Evolutionary conservation across 345 rosid genomes (phyloP).

Genomic region (Microthlaspi erraticum): DNA sequence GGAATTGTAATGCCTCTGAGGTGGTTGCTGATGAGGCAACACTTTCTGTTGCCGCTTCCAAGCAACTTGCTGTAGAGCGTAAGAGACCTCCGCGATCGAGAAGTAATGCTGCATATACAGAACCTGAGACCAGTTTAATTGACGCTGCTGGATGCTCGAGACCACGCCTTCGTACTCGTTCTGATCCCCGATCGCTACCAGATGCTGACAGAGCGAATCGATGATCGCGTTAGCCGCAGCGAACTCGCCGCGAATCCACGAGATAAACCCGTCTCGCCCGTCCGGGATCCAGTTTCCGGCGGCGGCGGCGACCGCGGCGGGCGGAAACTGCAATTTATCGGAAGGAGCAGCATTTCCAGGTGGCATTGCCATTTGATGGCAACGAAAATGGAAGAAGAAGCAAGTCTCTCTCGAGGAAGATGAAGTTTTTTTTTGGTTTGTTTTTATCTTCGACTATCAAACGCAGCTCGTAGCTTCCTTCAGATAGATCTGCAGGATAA

Average conservation of each 20-base stretch:
- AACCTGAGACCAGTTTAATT: constrained; percentile 76
- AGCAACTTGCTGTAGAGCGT: constrained; percentile 70
- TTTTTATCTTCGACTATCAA: constrained; percentile 2
- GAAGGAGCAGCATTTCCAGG: constrained; percentile 61
- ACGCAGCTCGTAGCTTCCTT: constrained; percentile 34
- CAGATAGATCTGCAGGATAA: constrained; percentile 35
- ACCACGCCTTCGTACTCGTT: constrained; percentile 73
- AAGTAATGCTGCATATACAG: constrained; percentile 84
- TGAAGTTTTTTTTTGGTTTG: not conserved
- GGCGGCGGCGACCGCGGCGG: constrained; percentile 24
- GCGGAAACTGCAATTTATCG: constrained; percentile 71
- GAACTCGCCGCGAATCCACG: constrained; percentile 88
- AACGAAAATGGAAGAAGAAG: not conserved
- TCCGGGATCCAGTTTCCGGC: constrained; percentile 64
- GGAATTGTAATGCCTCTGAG: constrained; percentile 45
- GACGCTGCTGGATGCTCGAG: constrained; percentile 71
- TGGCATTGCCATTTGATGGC: constrained; percentile 82
- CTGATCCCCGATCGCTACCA: constrained; percentile 63
- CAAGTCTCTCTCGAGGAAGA: not conserved
- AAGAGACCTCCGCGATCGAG: constrained; percentile 60
- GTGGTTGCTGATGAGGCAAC: constrained; percentile 48
- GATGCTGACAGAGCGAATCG: constrained; percentile 73
- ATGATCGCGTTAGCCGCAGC: constrained; percentile 96
- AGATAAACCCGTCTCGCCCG: constrained; percentile 79
- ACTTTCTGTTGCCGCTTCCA: constrained; percentile 63